Evolutionary conservation across 2,329 filamentous ascomycete species (phyloP), one percentile per base, ranked within the genome.

Genomic region (Cercospora canescens): DNA sequence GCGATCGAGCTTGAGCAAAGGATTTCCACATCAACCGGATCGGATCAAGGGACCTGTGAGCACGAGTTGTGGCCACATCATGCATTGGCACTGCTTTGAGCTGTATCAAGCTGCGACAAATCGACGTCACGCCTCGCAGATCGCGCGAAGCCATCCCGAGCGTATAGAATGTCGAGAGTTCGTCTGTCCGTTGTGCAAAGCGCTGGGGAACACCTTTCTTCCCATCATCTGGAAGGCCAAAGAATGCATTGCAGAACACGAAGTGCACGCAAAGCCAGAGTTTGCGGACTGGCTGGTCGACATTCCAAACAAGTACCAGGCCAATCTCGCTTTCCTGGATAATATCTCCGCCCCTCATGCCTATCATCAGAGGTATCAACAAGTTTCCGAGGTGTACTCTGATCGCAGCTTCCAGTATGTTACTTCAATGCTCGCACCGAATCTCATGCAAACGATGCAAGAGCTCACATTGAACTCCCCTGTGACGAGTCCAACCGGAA

Each of bases 11-110:
- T 86, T 99, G 56, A 94, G 94, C 34, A 96, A 94, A 78, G 95
- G 95, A 0, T 99, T 96, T 75, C 90, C 92, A 2, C 84, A 88
- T 6, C 83, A 85, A 9, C 84, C 88, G 45, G 65, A 71, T 28
- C 63, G 66, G 11, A 88, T 88, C 35, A 83, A 87, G 18, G 95
- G 94, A 0, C 91, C 94, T 0, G 90, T 98, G 1, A 92, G 94
- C 11, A 92, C 91, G 37, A 93, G 94, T 9, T 99, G 95, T 78
- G 95, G 95, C 2, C 95, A 99, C 78, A 96, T 99, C 75, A 99
- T 99, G 95, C 95, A 99, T 78, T 98, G 92, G 77, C 89, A 87
- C 71, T 99, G 95, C 80, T 99, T 99, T 76, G 93, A 97, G 74
- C 87, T 91, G 45, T 99, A 98, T 75, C 91, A 92, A 70, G 88